These are phyloP conservation scores for Trichosanthes truncata DNA, from an alignment of 306 rosid genomes.

Conservation along the genomic window DNA sequence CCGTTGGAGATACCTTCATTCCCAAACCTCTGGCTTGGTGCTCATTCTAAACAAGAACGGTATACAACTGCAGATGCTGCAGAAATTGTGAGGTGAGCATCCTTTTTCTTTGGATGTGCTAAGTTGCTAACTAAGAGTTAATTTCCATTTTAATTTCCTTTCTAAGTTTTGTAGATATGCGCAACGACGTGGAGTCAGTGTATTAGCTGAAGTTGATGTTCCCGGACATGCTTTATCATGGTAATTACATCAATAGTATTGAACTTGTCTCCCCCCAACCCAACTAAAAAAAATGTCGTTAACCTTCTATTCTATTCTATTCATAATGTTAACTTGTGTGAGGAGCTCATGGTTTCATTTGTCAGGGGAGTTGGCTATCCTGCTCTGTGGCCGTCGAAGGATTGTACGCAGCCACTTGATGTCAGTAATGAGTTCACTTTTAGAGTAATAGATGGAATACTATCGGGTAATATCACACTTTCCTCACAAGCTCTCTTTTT, in stretches of 20 bases:
- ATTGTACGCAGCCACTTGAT: constrained; percentile 32
- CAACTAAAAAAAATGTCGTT: neutral
- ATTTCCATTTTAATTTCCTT: neutral
- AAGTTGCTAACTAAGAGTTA: neutral
- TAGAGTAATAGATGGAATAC: constrained; percentile 25
- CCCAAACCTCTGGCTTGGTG: constrained; percentile 37
- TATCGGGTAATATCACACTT: constrained; percentile 20
- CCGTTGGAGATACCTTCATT: constrained; percentile 39
- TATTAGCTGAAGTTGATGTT: constrained; percentile 36
- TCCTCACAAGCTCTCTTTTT: neutral
- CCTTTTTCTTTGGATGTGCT: neutral
- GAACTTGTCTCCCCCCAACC: neutral
- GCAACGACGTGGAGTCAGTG: constrained; percentile 28
- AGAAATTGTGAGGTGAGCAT: constrained; percentile 28
- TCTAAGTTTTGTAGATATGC: constrained; percentile 20
- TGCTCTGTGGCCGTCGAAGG: constrained; percentile 34
- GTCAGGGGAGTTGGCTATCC: constrained; percentile 38
- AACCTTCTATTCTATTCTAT: constrained; percentile 1
- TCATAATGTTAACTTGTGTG: neutral
- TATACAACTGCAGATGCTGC: constrained; percentile 25
- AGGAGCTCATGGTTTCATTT: constrained; percentile 3
- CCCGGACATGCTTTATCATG: constrained; percentile 37
- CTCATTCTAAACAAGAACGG: constrained; percentile 29
- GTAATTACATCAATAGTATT: constrained; percentile 9
- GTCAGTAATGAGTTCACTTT: constrained; percentile 35